phyloP scores from a whole-genome alignment of 371 early-diverging fungal species.

The Phascolomyces articulosus region DNA sequence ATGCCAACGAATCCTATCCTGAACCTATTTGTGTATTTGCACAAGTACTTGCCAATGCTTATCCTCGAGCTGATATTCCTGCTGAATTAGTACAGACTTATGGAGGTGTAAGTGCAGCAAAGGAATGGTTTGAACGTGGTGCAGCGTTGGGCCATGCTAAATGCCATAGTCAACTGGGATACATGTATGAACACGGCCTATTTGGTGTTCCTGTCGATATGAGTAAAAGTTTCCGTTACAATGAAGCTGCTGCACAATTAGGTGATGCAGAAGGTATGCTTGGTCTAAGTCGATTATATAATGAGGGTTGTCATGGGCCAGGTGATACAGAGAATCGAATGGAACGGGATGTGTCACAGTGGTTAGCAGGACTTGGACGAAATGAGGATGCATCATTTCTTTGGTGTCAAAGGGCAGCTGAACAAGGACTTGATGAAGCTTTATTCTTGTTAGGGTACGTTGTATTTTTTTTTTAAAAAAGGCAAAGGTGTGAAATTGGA shows the following conservation, averaged over 20 bases:
- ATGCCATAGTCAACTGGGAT: conserved; percentile 24
- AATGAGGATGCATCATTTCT: conserved; percentile 54
- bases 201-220: conserved; percentile 22
- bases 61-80: conserved; percentile 23
- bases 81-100: conserved; percentile 14
- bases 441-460: conserved; percentile 24
- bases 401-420: conserved; percentile 51
- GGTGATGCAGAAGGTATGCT: conserved; percentile 29
- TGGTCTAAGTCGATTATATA: conserved; percentile 31
- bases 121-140: conserved; percentile 21
- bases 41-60: conserved; percentile 21
- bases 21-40: conserved; percentile 25
- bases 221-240: conserved; percentile 22
- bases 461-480: no score
- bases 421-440: conserved; percentile 36
- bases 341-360: conserved; percentile 35
- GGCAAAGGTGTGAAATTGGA: no score
- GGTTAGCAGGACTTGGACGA: conserved; percentile 24
- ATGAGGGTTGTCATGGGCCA: conserved; percentile 24
- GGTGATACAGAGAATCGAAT: conserved; percentile 18
- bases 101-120: conserved; percentile 18
- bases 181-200: conserved; percentile 28
- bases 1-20: conserved; percentile 13
- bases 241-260: conserved; percentile 20
- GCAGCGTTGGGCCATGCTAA: conserved; percentile 24